Percentiles rank a stretch among this genome's conserved stretches.
These are phyloP conservation scores for Macrolepiota fuliginosa DNA, from an alignment of 768 basidiomycete species.

Conservation along the genomic window DNA sequence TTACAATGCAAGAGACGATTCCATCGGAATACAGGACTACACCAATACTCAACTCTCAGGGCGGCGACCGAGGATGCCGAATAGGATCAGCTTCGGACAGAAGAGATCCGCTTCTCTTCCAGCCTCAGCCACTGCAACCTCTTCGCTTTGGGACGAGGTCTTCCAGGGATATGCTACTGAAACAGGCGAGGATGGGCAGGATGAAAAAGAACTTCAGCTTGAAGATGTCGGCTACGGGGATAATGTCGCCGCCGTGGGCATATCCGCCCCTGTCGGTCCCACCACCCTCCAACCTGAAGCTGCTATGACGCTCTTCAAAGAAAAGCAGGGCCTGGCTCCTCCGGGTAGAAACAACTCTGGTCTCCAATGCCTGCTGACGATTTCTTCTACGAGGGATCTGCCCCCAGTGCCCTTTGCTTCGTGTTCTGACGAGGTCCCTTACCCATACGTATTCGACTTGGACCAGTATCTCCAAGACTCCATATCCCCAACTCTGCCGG, in stretches of 20 bases:
- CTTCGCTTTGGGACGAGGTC: background rate
- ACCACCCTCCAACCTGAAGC: background rate
- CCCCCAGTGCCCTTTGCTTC: background rate
- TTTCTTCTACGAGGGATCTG: background rate
- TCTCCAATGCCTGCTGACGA: background rate
- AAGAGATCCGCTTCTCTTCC: background rate
- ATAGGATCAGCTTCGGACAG: background rate
- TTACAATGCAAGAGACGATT: background rate
- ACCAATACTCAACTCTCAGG: background rate
- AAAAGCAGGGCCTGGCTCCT: background rate
- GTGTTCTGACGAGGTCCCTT: background rate
- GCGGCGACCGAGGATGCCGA: background rate
- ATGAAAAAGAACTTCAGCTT: background rate
- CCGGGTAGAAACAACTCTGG: background rate
- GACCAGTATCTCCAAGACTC: background rate
- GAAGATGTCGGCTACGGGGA: background rate
- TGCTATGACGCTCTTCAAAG: background rate
- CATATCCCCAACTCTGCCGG: background rate
- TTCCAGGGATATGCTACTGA: background rate
- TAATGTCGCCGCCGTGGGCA: background rate
- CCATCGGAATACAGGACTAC: no score
- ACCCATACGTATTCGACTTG: slow-evolving; percentile 8
- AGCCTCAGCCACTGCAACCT: background rate
- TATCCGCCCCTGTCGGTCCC: background rate
- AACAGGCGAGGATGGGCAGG: background rate